Percentiles rank a stretch among this genome's conserved stretches.
Conservation (phyloP, 257 asterid species). For the Solanum sitiens region DNA sequence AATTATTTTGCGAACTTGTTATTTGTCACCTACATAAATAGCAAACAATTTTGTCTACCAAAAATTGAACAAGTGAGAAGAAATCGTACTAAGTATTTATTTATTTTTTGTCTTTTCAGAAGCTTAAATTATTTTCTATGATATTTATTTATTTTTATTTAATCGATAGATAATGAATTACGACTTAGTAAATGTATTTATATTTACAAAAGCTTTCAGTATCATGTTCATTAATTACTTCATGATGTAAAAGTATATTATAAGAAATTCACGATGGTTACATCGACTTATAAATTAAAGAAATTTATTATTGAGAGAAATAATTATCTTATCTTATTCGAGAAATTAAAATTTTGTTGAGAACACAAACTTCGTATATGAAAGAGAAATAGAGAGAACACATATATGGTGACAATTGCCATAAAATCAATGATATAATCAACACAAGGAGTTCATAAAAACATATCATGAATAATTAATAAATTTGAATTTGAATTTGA, state of each 20-base stretch:
- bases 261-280: too few relatives aligned
- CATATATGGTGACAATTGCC: too few relatives aligned
- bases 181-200: background rate
- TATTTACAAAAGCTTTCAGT: background rate
- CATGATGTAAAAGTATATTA: too few relatives aligned
- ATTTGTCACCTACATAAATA: background rate
- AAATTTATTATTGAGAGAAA: background rate
- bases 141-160: background rate
- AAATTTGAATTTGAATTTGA: background rate
- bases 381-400: too few relatives aligned
- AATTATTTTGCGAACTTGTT: background rate
- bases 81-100: background rate
- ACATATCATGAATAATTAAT: background rate
- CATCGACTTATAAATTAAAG: background rate
- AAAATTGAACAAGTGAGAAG: background rate
- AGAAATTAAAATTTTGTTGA: too few relatives aligned
- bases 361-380: accelerated
- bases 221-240: background rate
- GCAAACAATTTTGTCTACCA: background rate
- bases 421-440: too few relatives aligned
- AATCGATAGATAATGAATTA: background rate
- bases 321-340: too few relatives aligned
- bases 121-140: background rate
- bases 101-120: background rate
- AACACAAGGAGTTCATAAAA: background rate